A percentile compares a stretch with the other conserved stretches of the same genome.
Evolutionary conservation across 345 rosid species (phyloP).

Genomic region (Eucalyptus sideroxylon): DNA sequence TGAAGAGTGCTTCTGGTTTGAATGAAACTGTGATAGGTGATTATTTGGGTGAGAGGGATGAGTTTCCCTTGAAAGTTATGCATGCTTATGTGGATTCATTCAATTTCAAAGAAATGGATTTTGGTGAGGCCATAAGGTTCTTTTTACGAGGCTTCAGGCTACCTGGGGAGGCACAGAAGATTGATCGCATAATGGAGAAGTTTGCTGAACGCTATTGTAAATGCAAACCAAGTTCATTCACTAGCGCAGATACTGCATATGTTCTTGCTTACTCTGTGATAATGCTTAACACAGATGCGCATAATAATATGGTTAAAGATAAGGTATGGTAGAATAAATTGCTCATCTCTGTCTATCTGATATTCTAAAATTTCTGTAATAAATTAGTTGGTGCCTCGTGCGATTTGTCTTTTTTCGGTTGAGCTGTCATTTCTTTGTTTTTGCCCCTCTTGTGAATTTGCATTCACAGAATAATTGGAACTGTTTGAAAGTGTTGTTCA

Average conservation of each 20-base stretch:
- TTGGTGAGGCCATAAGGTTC: constrained; percentile 90
- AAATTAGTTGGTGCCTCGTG: background rate
- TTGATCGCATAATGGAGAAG: constrained; percentile 96
- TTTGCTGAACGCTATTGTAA: constrained; percentile 96
- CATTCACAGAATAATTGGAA: background rate
- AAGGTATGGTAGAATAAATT: constrained; percentile 45
- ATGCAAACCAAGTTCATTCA: constrained; percentile 85
- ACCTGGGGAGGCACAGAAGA: constrained; percentile 99
- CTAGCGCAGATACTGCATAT: constrained; percentile 94
- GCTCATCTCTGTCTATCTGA: background rate
- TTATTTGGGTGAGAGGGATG: constrained; percentile 96
- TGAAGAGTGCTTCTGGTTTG: constrained; percentile 59
- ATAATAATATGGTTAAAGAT: constrained; percentile 89
- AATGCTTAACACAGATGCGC: constrained; percentile 97
- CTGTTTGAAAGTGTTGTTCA: background rate
- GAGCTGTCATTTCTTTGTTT: background rate
- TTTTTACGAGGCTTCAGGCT: constrained; percentile 83
- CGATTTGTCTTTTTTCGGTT: background rate
- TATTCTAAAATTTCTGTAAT: background rate
- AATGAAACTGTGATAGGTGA: constrained; percentile 88
- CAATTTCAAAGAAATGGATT: constrained; percentile 71
- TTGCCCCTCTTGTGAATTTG: background rate
- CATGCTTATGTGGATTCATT: constrained; percentile 95
- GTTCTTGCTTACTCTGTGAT: constrained; percentile 96
- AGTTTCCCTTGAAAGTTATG: constrained; percentile 79